Evolutionary conservation across 805 yeast species (phyloP), one percentile per base, ranked within the genome.

Genomic region (Osmozyma mogii): DNA sequence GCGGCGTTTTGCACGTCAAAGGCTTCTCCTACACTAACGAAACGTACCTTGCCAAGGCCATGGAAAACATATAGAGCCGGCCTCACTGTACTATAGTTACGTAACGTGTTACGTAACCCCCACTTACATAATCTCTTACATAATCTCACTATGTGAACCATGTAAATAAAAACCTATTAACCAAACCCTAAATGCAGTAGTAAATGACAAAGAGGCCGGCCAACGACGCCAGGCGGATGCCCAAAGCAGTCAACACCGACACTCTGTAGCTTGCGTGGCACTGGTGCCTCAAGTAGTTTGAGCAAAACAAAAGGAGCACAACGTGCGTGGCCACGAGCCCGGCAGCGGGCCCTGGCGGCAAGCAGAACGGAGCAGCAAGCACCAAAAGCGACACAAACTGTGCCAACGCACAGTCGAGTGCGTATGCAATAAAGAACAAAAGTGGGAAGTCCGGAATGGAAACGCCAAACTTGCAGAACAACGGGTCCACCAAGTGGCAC

Each of bases 11-110:
- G 27, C 60, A 61, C 37, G 57, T 63, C 15, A 54, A 58, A 24
- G 68, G 64, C 4, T 63, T 63, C 34, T 55, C 66, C 1, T 63
- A 50, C 39, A 63, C 62, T 2, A 59, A 63, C 42, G 62, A 61
- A 26, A 54, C 52, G 20, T 59, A 49, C 36, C 44, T 61, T 34
- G 39, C 45, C 22, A 34, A 32, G 14, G 32, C 35, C 7, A 27
- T 19, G 10, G 28, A 22, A 6, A 21, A 21, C 15, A 23, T 19
- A 18, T 18, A n/a, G n/a, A n/a, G n/a, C n/a, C n/a, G n/a, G n/a
- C n/a, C n/a, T n/a, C n/a, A n/a, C n/a, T n/a, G n/a, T n/a, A n/a
- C n/a, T n/a, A n/a, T n/a, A n/a, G n/a, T n/a, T n/a, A n/a, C n/a
- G n/a, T n/a, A n/a, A n/a, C n/a, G n/a, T n/a, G n/a, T n/a, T n/a